Percentiles rank a stretch among this genome's conserved stretches.
These are phyloP conservation scores for Curvularia verruculosa DNA, from an alignment of 2,329 filamentous ascomycete species.

Conservation along the genomic window DNA sequence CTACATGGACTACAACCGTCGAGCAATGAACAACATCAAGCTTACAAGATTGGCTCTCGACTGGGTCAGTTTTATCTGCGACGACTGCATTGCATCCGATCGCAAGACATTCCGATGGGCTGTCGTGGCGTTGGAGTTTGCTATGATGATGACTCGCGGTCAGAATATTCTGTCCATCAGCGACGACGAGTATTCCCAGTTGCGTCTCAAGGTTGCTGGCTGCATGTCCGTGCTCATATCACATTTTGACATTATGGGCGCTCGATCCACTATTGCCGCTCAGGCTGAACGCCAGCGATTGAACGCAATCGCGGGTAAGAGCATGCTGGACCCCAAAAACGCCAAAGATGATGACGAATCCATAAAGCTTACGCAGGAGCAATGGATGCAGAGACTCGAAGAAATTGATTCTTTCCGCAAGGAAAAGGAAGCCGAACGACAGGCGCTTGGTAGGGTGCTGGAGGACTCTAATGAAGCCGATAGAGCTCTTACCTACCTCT, in stretches of 20 bases:
- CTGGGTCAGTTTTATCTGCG: conserved; percentile 97
- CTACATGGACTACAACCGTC: conserved; percentile 93
- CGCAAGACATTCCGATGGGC: conserved; percentile 97
- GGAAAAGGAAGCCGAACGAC: conserved; percentile 81
- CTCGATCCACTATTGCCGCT: conserved; percentile 87
- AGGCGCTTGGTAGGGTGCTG: conserved; percentile 85
- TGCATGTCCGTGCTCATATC: conserved; percentile 98
- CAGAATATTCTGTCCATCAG: conserved; percentile 90
- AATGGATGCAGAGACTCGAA: conserved; percentile 74
- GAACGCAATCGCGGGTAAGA: conserved; percentile 78
- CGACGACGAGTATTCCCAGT: conserved; percentile 81
- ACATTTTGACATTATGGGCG: conserved; percentile 99
- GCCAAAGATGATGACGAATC: conserved; percentile 85
- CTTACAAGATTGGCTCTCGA: conserved; percentile 91
- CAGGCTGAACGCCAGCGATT: conserved; percentile 90
- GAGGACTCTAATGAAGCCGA: conserved; percentile 97
- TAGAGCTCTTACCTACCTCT: conserved; percentile 89
- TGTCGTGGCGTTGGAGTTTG: conserved; percentile 91
- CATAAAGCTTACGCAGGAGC: conserved; percentile 72
- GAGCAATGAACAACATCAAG: conserved; percentile 96
- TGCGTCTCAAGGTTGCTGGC: conserved; percentile 88
- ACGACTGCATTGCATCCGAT: conserved; percentile 93
- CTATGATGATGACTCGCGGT: conserved; percentile 95
- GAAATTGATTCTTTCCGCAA: conserved; percentile 79
- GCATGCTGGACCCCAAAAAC: conserved; percentile 77